Evolutionary conservation across 2,329 filamentous ascomycete genomes (phyloP).

Genomic region (Apiospora kogelbergensis): DNA sequence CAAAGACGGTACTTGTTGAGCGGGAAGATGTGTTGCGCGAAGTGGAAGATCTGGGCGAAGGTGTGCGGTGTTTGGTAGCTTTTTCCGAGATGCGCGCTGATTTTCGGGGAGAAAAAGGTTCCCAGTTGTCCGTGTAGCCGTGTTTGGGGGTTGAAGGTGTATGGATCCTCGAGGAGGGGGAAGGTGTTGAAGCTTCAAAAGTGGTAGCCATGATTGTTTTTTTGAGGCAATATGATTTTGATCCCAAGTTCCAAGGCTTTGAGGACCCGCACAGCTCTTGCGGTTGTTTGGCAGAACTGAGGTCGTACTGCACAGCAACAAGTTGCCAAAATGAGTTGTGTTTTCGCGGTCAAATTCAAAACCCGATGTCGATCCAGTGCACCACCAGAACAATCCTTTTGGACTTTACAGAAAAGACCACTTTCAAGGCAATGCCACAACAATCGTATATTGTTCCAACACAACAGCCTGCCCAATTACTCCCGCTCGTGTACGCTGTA

Average conservation of each 20-base stretch:
- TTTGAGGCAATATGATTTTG: neutral
- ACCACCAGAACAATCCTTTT: neutral
- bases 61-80: constrained; percentile 54
- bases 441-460: neutral
- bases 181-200: constrained; percentile 54
- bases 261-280: neutral
- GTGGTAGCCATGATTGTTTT: constrained; percentile 33
- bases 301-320: neutral
- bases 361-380: neutral
- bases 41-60: constrained; percentile 45
- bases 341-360: neutral
- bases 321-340: neutral
- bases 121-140: constrained; percentile 67
- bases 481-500: neutral
- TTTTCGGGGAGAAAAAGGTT: constrained; percentile 72
- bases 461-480: neutral
- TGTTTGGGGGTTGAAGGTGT: constrained; percentile 70
- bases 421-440: neutral
- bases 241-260: neutral
- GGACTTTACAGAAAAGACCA: neutral
- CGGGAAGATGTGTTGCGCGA: constrained; percentile 27
- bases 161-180: constrained; percentile 56
- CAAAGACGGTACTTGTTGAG: constrained; percentile 24
- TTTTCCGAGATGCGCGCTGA: constrained; percentile 60
- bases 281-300: neutral